These are phyloP conservation scores for Neostapfia colusana DNA, from an alignment of 176 grass and related monocot species.

Conservation along the genomic window DNA sequence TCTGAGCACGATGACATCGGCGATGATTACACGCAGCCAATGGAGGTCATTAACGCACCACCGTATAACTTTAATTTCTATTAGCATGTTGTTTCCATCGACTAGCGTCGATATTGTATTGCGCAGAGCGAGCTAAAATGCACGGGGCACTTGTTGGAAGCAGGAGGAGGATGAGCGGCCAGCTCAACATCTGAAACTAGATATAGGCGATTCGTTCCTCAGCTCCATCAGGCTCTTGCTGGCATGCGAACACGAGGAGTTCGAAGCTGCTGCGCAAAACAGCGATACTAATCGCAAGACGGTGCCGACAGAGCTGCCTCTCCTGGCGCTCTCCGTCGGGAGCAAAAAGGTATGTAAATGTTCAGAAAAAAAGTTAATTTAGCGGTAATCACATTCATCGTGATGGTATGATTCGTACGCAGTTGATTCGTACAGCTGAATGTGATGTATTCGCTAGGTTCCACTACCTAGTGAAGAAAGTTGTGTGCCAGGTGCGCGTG, in stretches of 20 bases:
- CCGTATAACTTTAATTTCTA: background rate
- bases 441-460: background rate
- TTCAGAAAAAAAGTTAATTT: too few relatives aligned
- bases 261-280: too few relatives aligned
- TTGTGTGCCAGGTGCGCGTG: background rate
- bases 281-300: too few relatives aligned
- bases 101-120: background rate
- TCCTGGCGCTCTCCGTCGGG: background rate
- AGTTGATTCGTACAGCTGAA: constrained; percentile 2
- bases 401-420: too few relatives aligned
- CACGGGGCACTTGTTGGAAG: background rate
- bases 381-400: too few relatives aligned
- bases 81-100: background rate
- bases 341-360: background rate
- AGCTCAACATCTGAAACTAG: constrained; percentile 4
- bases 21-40: background rate
- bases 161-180: background rate
- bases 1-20: background rate
- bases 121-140: background rate
- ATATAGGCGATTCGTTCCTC: background rate
- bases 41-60: background rate
- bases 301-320: background rate
- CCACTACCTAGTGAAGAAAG: background rate
- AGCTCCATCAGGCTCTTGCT: constrained; percentile 11
- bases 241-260: background rate